A percentile compares a stretch with the other conserved stretches of the same genome.
Conservation (phyloP, 495 filamentous ascomycete species). For the Podospora pseudocomata region DNA sequence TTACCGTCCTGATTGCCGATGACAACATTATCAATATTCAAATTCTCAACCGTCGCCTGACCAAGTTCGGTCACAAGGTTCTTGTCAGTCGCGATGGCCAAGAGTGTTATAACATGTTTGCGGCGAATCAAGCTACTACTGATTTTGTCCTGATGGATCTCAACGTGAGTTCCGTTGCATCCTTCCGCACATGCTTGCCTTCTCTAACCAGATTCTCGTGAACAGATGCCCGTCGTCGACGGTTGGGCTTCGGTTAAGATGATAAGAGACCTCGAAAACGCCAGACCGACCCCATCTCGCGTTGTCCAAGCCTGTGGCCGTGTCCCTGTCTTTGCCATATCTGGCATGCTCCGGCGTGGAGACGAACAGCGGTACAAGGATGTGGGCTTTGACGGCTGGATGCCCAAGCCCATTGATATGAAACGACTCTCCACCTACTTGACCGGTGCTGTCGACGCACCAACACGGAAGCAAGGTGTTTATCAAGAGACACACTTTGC, state of each 20-base stretch:
- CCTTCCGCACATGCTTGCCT: not conserved
- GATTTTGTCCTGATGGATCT: conserved; percentile 30
- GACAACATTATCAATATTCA: conserved; percentile 80
- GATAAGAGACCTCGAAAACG: conserved; percentile 22
- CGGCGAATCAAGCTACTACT: conserved; percentile 17
- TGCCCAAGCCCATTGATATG: conserved; percentile 65
- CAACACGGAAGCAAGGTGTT: conserved; percentile 8
- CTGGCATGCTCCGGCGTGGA: conserved; percentile 23
- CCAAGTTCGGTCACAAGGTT: conserved; percentile 67
- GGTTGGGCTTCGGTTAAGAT: conserved; percentile 20
- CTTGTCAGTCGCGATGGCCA: conserved; percentile 71
- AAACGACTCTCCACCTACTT: conserved; percentile 28
- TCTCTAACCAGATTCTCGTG: not conserved
- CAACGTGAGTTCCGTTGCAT: conserved; percentile 16
- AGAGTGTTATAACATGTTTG: conserved; percentile 65
- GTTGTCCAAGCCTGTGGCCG: conserved; percentile 22
- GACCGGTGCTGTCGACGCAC: conserved; percentile 15
- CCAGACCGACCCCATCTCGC: conserved; percentile 18
- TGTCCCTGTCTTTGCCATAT: conserved; percentile 23
- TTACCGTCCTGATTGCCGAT: conserved; percentile 71
- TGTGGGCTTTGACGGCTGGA: conserved; percentile 66
- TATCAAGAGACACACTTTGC: conserved; percentile 22
- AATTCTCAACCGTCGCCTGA: conserved; percentile 70
- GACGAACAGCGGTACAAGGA: conserved; percentile 20
- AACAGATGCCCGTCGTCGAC: conserved; percentile 28